Evolutionary conservation across 345 rosid species (phyloP).

Genomic region (Angophora floribunda): DNA sequence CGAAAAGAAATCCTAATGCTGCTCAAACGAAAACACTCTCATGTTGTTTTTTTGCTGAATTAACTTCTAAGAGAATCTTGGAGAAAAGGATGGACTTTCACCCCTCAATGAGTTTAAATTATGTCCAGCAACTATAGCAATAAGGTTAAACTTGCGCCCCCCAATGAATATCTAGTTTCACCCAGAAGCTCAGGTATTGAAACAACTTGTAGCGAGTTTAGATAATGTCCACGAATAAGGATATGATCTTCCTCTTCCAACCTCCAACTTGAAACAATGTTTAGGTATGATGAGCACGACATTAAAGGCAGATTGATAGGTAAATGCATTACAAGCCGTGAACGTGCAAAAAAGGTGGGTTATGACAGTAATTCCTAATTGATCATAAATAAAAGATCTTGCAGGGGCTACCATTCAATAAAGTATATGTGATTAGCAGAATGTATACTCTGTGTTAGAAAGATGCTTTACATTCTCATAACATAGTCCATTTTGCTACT

Average conservation of each 20-base stretch:
- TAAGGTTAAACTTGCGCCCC: neutral
- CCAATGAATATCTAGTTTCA: neutral
- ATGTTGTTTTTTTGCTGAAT: neutral
- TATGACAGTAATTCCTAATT: too few species aligned
- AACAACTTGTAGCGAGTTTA: neutral
- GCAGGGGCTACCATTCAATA: neutral
- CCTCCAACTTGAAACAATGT: too few species aligned
- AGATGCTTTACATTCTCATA: too few species aligned
- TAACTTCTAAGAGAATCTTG: neutral
- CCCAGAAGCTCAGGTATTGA: neutral
- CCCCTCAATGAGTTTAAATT: neutral
- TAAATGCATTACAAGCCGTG: too few species aligned
- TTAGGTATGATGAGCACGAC: too few species aligned
- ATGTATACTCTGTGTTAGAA: too few species aligned
- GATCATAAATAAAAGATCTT: too few species aligned
- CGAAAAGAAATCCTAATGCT: neutral
- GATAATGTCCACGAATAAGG: neutral
- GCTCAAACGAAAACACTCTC: neutral
- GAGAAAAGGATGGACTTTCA: neutral
- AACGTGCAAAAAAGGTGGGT: too few species aligned
- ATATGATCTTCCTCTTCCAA: too few species aligned
- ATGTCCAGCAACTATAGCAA: neutral
- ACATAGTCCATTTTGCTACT: accelerated
- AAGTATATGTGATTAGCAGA: neutral
- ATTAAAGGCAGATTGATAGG: too few species aligned